Conservation (phyloP, 345 rosid genomes). For the Gossypium ekmanianum region DNA sequence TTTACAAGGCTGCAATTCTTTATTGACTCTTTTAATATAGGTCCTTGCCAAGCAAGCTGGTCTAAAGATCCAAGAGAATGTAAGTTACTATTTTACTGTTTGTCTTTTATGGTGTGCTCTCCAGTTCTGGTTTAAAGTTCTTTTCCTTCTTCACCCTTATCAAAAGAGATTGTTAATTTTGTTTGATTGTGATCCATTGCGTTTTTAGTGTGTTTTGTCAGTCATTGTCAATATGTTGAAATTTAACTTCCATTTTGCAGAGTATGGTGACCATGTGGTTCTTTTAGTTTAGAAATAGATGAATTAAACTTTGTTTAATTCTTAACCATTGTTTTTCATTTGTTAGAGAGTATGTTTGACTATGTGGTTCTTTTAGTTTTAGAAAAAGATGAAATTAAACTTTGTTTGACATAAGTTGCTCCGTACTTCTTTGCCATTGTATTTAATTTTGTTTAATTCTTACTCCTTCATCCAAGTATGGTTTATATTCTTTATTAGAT, state of each 20-base stretch:
- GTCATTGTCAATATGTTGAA: background rate
- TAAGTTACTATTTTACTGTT: conserved; percentile 31
- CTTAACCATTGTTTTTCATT: background rate
- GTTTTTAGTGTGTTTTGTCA: background rate
- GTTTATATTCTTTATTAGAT: background rate
- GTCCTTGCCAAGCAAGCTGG: conserved; percentile 97
- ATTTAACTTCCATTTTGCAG: background rate
- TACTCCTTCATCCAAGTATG: background rate
- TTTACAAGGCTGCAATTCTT: conserved; percentile 1
- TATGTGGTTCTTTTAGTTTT: background rate
- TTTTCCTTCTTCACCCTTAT: background rate
- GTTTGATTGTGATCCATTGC: background rate
- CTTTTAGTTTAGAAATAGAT: background rate
- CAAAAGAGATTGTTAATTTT: background rate
- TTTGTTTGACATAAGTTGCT: background rate
- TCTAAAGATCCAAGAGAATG: conserved; percentile 79
- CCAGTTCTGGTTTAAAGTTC: background rate
- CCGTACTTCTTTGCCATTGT: background rate
- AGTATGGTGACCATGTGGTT: background rate
- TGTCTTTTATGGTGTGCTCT: background rate
- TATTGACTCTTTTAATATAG: conserved; percentile 28
- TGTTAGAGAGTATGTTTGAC: background rate
- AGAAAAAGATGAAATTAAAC: background rate
- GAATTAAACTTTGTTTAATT: background rate
- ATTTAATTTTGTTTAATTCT: background rate